Evolutionary conservation across 305 asterid species (phyloP).

Genomic region (Solanum hybrid): DNA sequence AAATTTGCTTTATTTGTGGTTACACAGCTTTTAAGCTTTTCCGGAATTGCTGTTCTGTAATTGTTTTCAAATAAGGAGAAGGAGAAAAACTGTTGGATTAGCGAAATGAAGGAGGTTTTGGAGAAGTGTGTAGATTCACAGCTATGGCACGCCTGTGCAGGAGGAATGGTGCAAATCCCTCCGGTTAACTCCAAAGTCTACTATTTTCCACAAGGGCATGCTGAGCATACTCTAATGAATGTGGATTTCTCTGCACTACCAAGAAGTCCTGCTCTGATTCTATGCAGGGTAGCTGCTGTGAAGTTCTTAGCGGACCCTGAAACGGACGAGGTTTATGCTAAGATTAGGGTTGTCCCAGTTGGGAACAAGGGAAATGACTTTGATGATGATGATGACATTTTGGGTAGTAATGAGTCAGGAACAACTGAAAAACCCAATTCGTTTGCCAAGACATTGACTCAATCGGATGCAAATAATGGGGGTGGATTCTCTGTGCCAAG

Average conservation of each 20-base stretch:
- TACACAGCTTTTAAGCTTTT: neutral
- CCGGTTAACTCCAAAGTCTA: conserved; percentile 54
- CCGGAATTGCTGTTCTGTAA: neutral
- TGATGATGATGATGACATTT: conserved; percentile 18
- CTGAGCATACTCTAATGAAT: conserved; percentile 54
- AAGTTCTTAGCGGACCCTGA: conserved; percentile 59
- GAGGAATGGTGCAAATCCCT: conserved; percentile 80
- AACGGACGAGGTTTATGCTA: conserved; percentile 60
- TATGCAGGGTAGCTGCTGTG: conserved; percentile 62
- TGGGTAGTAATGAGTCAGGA: conserved; percentile 14
- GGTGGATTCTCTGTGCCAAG: conserved; percentile 76
- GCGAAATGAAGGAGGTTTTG: conserved; percentile 30
- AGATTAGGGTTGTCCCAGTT: conserved; percentile 38
- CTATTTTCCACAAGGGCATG: conserved; percentile 83
- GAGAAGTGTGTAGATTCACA: conserved; percentile 56
- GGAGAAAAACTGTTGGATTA: neutral
- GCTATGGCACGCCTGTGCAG: conserved; percentile 92
- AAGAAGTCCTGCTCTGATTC: conserved; percentile 50
- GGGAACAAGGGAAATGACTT: conserved; percentile 26
- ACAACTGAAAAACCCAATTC: conserved; percentile 25
- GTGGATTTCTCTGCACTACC: conserved; percentile 68
- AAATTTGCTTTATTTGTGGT: neutral
- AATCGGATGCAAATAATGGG: conserved; percentile 62
- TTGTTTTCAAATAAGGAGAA: neutral
- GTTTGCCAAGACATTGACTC: conserved; percentile 56